These are phyloP conservation scores for Phyllosticta citriasiana DNA, from an alignment of 2,329 filamentous ascomycete species.

Conservation along the genomic window DNA sequence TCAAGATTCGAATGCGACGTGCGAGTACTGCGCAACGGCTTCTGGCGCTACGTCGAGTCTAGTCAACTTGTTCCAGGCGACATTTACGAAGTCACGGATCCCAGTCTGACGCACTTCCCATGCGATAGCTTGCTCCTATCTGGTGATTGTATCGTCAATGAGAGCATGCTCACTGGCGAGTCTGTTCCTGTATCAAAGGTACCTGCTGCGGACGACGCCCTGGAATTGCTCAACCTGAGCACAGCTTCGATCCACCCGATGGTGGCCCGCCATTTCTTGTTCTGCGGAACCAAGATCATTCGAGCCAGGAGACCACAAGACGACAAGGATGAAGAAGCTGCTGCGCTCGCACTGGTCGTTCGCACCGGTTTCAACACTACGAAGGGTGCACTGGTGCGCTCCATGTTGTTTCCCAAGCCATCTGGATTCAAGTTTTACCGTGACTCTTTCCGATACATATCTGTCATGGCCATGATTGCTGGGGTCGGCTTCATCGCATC, in stretches of 20 bases:
- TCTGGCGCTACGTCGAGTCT: conserved; percentile 85
- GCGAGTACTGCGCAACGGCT: conserved; percentile 83
- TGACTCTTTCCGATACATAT: conserved; percentile 95
- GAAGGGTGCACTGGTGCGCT: conserved; percentile 88
- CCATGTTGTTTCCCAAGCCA: conserved; percentile 97
- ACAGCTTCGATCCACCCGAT: conserved; percentile 76
- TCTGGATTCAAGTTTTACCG: conserved; percentile 98
- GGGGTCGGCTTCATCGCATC: conserved; percentile 80
- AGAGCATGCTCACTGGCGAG: conserved; percentile 97
- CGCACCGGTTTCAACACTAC: conserved; percentile 96
- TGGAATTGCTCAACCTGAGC: conserved; percentile 66
- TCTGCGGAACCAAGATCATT: conserved; percentile 91
- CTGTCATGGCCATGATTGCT: conserved; percentile 86
- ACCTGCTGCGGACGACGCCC: conserved; percentile 68
- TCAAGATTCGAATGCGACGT: conserved; percentile 94
- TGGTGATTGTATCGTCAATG: conserved; percentile 96
- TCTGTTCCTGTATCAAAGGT: conserved; percentile 93
- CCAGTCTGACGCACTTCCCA: conserved; percentile 75
- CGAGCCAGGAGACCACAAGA: conserved; percentile 82
- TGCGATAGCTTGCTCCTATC: conserved; percentile 85
- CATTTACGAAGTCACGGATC: conserved; percentile 94
- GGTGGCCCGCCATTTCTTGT: conserved; percentile 80
- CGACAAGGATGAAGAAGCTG: conserved; percentile 74
- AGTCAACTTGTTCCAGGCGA: conserved; percentile 88
- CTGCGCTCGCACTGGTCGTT: conserved; percentile 82